Evolutionary conservation across 2,329 filamentous ascomycete species (phyloP), one percentile per base, ranked within the genome.

Genomic region (Clarireedia paspali): DNA sequence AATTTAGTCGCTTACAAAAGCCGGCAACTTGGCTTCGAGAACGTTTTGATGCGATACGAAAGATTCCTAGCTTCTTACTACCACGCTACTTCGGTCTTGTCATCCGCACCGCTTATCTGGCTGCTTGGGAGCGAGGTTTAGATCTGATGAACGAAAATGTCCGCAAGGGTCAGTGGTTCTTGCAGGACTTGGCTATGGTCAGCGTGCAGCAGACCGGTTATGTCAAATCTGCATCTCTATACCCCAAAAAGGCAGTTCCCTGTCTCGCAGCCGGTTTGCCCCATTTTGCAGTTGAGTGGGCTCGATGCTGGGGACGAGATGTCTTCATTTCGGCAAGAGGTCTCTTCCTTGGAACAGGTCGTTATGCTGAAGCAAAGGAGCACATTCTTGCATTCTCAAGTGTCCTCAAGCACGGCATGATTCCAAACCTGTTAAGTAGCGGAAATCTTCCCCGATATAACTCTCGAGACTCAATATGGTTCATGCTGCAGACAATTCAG

Each of bases 391-490:
- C 91, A 7, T 99, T 99, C 73, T 91, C 89, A 2, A 96, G 91
- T 69, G 91, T 99, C 10, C 75, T 99, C 63, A 99, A 99, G 76
- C 94, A 99, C 66, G 94, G 94, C 50, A 95, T 97, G 91, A 91
- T 99, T 56, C 94, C 94, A 14, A 99, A 99, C 67, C 78, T 99
- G 20, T 78, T 99, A 14, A 87, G 90, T 62, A 89, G 88, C 58
- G 91, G 94, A 6, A 89, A 87, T 58, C 79, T 85, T 15, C 94
- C 94, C 3, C 82, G 94, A 26, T 99, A 97, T 75, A 99, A 99
- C 70, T 91, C 94, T 45, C 82, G 94, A 59, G 94, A 99, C 71
- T 96, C 94, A 0, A 83, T 96, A 44, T 99, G 94, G 94, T 99
- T 97, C 77, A 96, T 95, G 76, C 73, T 99, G 51, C 94, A 99